Evolutionary conservation across 352 stramenopile genomes (phyloP).

Genomic region (Pythium periplocum): DNA sequence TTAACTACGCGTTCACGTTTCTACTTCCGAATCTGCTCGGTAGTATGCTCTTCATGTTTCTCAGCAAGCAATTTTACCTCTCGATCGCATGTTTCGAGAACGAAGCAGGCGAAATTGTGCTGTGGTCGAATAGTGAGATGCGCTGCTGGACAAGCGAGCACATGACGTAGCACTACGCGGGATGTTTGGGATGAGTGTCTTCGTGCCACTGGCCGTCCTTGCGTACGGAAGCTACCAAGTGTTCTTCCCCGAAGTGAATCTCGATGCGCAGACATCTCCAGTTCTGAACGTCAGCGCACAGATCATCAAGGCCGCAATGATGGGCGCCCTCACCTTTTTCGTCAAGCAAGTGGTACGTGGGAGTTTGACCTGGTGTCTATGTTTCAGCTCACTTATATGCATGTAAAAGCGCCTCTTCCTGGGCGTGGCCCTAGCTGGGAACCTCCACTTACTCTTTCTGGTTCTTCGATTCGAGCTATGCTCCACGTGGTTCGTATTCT

Average conservation of each 20-base stretch:
- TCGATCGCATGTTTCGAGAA: constrained; percentile 19
- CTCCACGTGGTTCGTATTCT: constrained; percentile 25
- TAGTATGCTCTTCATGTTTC: constrained; percentile 32
- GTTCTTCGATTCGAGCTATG: constrained; percentile 24
- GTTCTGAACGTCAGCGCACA: constrained; percentile 30
- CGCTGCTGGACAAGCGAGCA: constrained; percentile 23
- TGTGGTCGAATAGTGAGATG: constrained; percentile 24
- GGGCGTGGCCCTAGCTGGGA: constrained; percentile 19
- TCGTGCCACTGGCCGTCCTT: constrained; percentile 29
- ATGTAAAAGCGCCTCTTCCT: constrained; percentile 22
- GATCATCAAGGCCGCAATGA: constrained; percentile 33
- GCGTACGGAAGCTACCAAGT: constrained; percentile 35
- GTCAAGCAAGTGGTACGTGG: constrained; percentile 25
- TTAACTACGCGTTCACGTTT: constrained; percentile 36
- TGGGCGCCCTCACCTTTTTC: constrained; percentile 31
- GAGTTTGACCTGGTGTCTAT: background rate
- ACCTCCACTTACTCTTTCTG: constrained; percentile 26
- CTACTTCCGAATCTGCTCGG: constrained; percentile 25
- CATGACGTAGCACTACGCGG: constrained; percentile 21
- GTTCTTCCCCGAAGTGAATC: constrained; percentile 32
- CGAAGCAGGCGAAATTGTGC: constrained; percentile 8
- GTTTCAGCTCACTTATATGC: background rate
- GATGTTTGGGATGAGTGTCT: constrained; percentile 35
- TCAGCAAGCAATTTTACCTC: constrained; percentile 32
- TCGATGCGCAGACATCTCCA: constrained; percentile 32